Evolutionary conservation across 371 early-diverging fungal genomes (phyloP).

Genomic region (Mucor mucedo): DNA sequence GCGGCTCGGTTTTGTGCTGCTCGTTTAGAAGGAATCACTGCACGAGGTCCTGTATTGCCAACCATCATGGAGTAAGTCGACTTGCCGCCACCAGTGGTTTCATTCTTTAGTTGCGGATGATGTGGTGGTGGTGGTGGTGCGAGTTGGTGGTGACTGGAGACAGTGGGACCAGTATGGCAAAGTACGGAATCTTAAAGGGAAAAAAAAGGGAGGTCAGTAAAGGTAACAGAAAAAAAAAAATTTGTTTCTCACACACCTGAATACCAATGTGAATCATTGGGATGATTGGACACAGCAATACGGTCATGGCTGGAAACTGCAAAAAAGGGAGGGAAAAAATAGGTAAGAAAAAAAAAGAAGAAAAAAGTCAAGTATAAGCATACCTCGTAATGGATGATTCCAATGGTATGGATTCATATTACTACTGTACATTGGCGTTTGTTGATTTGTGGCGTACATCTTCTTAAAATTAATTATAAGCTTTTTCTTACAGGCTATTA

Average conservation of each 20-base stretch:
- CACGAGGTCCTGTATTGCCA: conserved; percentile 3
- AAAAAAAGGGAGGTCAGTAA: not conserved
- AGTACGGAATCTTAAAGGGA: conserved; percentile 5
- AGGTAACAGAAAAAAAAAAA: too few relatives aligned
- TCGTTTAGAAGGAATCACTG: conserved; percentile 36
- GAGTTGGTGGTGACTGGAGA: not conserved
- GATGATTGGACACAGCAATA: not conserved
- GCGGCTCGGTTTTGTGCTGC: conserved; percentile 74
- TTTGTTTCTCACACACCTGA: conserved; percentile 10
- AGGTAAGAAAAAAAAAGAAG: not conserved
- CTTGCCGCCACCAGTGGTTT: too few relatives aligned
- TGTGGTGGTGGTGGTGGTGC: too few relatives aligned
- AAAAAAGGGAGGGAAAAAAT: not conserved
- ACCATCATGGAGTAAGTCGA: too few relatives aligned
- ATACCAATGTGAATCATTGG: conserved; percentile 21
- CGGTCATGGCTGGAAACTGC: conserved; percentile 8
- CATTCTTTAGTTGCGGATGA: too few relatives aligned
- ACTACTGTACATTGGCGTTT: conserved; percentile 1
- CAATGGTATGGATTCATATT: conserved; percentile 10
- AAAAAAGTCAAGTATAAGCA: not conserved
- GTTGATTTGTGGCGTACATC: conserved; percentile 7
- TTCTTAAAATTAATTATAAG: not conserved
- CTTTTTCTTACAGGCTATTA: not conserved
- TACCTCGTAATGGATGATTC: conserved; percentile 17
- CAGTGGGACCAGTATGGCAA: conserved; percentile 11